These are phyloP conservation scores for Zasmidium citrigriseum DNA, from an alignment of 2,329 filamentous ascomycete genomes.

Conservation along the genomic window DNA sequence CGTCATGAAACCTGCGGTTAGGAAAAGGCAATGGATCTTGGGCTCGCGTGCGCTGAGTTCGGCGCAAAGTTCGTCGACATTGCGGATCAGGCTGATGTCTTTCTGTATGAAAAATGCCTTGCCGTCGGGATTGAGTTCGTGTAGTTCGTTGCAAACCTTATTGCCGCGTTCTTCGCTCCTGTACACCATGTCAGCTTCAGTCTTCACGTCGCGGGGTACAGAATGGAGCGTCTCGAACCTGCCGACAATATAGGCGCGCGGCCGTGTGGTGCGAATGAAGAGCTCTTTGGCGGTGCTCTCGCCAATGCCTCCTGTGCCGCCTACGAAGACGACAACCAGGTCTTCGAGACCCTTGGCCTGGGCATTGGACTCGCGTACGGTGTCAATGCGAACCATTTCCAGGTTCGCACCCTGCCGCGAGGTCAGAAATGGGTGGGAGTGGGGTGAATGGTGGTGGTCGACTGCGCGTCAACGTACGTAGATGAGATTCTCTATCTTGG, in stretches of 20 bases:
- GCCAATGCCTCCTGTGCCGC: slow-evolving; percentile 47
- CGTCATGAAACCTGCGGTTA: slow-evolving; percentile 53
- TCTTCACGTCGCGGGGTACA: background rate
- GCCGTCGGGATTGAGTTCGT: slow-evolving; percentile 40
- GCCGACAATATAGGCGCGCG: slow-evolving; percentile 46
- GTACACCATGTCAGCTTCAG: background rate
- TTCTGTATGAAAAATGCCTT: slow-evolving; percentile 43
- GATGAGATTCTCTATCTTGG: slow-evolving; percentile 4
- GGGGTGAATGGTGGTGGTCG: background rate
- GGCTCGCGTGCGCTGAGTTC: slow-evolving; percentile 54
- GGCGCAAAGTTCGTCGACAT: slow-evolving; percentile 46
- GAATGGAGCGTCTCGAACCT: slow-evolving; percentile 25
- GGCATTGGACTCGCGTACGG: slow-evolving; percentile 35
- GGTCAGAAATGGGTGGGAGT: background rate
- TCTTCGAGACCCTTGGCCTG: slow-evolving; percentile 28
- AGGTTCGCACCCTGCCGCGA: slow-evolving; percentile 15
- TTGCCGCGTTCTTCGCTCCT: slow-evolving; percentile 42
- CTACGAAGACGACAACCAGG: slow-evolving; percentile 42
- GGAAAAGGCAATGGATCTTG: slow-evolving; percentile 57
- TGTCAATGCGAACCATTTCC: slow-evolving; percentile 29
- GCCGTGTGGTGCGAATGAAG: slow-evolving; percentile 40
- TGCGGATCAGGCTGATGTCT: slow-evolving; percentile 43
- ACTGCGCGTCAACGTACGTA: background rate
- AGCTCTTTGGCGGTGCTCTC: slow-evolving; percentile 46
- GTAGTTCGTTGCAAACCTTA: slow-evolving; percentile 39